These are phyloP conservation scores for Pseudogymnoascus sp. DNA, from an alignment of 2,329 filamentous ascomycete genomes.

Conservation along the genomic window DNA sequence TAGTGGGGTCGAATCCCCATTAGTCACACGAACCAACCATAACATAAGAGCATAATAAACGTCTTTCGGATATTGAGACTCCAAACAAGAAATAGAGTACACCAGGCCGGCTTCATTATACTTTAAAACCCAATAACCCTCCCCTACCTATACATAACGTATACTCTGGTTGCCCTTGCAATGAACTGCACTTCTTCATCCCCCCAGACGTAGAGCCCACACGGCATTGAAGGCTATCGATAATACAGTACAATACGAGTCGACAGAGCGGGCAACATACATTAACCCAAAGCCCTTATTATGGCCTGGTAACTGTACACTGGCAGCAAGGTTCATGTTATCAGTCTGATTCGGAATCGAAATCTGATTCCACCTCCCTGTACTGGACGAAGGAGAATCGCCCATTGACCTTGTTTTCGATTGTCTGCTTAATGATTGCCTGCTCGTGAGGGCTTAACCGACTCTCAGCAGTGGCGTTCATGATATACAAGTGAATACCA, in stretches of 20 bases:
- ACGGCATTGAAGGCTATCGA: not conserved
- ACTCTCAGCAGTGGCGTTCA: constrained; percentile 24
- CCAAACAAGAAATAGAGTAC: not conserved
- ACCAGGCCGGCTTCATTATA: not conserved
- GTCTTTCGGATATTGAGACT: not conserved
- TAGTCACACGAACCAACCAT: not conserved
- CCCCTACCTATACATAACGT: not conserved
- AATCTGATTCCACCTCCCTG: constrained; percentile 23
- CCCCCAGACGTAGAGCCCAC: not conserved
- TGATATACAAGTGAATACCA: constrained; percentile 26
- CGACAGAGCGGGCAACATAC: not conserved
- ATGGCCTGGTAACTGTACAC: not conserved
- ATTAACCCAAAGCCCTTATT: not conserved
- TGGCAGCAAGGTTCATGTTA: not conserved
- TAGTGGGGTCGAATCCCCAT: not conserved
- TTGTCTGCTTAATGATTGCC: constrained; percentile 20
- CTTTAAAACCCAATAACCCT: not conserved
- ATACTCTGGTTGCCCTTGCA: not conserved
- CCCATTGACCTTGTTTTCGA: constrained; percentile 26
- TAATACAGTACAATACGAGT: not conserved
- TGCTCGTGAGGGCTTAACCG: constrained; percentile 23
- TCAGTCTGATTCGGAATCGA: constrained; percentile 24
- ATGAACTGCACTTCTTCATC: not conserved
- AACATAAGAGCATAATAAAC: not conserved
- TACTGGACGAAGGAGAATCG: constrained; percentile 28